A percentile compares a stretch with the other conserved stretches of the same genome.
These are phyloP conservation scores for Pseudoneurospora amorphoporcata DNA, from an alignment of 495 filamentous ascomycete genomes.

Conservation along the genomic window DNA sequence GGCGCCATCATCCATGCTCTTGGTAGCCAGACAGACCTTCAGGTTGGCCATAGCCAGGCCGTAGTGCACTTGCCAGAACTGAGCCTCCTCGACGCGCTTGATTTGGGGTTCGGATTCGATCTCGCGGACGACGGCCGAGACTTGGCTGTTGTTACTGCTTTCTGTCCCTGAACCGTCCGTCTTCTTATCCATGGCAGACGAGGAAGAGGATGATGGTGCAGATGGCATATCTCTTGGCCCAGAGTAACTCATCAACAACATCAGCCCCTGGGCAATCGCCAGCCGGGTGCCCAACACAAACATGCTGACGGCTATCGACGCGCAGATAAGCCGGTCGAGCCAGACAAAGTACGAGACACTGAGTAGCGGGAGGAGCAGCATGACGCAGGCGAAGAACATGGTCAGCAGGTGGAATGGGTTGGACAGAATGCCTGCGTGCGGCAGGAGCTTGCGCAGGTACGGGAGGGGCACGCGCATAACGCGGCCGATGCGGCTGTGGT, in stretches of 20 bases:
- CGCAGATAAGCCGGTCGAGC: conserved; percentile 73
- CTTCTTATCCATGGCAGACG: background rate
- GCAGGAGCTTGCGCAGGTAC: conserved; percentile 44
- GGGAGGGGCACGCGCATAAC: conserved; percentile 70
- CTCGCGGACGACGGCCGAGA: conserved; percentile 68
- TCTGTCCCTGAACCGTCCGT: conserved; percentile 4
- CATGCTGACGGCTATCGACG: conserved; percentile 74
- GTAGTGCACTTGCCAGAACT: conserved; percentile 98
- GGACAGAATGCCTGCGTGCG: conserved; percentile 54
- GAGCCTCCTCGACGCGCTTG: conserved; percentile 69
- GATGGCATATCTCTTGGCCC: conserved; percentile 3
- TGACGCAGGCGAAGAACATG: conserved; percentile 66
- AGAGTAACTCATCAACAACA: conserved; percentile 86
- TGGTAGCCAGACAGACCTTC: conserved; percentile 53
- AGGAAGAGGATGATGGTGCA: background rate
- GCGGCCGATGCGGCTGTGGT: conserved; percentile 88
- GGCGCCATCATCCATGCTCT: conserved; percentile 49
- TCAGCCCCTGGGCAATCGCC: conserved; percentile 73
- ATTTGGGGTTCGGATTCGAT: conserved; percentile 73
- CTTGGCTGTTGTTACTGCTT: conserved; percentile 30
- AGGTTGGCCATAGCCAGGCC: conserved; percentile 91
- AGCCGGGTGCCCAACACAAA: conserved; percentile 72
- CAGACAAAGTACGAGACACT: conserved; percentile 62
- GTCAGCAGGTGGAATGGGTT: conserved; percentile 95
- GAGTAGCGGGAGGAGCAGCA: conserved; percentile 76